phyloP scores from a whole-genome alignment of 2,329 filamentous ascomycete genomes.

The Podosphaera xanthii region DNA sequence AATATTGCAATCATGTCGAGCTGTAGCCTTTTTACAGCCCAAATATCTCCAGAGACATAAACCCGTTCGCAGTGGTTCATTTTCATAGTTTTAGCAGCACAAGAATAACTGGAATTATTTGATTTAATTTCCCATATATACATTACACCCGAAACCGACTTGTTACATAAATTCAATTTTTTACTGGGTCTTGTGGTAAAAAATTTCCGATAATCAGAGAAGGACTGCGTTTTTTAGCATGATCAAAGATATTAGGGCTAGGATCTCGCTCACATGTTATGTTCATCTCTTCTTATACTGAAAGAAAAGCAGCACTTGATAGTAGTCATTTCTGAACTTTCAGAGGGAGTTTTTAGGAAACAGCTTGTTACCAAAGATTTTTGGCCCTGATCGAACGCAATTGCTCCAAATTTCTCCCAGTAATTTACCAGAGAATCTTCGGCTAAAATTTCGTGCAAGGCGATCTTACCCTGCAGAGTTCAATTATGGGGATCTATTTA shows the following conservation, averaged over 20 bases:
- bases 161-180: constrained; percentile 14
- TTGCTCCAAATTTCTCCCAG: constrained; percentile 97
- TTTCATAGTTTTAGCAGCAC: neutral
- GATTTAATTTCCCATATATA: neutral
- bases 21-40: too few species aligned
- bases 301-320: constrained; percentile 96
- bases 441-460: constrained; percentile 83
- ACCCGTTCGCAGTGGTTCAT: neutral
- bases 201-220: constrained; percentile 95
- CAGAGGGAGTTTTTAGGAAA: constrained; percentile 60
- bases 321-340: constrained; percentile 43
- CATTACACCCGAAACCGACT: neutral
- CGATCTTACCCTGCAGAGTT: constrained; percentile 54
- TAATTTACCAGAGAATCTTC: constrained; percentile 91
- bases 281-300: constrained; percentile 79
- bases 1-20: too few species aligned
- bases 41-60: neutral
- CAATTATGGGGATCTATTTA: neutral
- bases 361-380: constrained; percentile 92
- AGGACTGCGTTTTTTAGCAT: constrained; percentile 32
- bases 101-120: neutral
- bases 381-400: constrained; percentile 82
- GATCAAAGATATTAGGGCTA: neutral
- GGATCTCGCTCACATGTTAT: constrained; percentile 58
- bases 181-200: constrained; percentile 53